A percentile compares a stretch with the other conserved stretches of the same genome.
phyloP scores from a whole-genome alignment of 176 grass and related monocot species.

The Paspalum notatum region DNA sequence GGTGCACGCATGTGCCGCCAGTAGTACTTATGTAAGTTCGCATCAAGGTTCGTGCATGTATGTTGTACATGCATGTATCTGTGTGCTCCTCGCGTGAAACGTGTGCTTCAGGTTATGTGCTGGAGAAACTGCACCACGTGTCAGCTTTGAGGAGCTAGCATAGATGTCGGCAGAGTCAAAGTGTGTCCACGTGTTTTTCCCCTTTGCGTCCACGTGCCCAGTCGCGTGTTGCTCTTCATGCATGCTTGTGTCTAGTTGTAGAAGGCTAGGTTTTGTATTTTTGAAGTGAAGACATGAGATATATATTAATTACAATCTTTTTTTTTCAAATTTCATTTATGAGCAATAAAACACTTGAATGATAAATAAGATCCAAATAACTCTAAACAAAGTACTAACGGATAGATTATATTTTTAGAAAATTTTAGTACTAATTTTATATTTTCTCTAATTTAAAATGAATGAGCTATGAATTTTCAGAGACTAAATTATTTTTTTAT shows the following conservation, averaged over 20 bases:
- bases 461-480: too few species aligned
- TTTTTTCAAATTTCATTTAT: too few species aligned
- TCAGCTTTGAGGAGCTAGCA: neutral
- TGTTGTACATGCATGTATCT: neutral
- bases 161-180: neutral
- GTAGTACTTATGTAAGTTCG: neutral
- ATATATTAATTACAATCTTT: too few species aligned
- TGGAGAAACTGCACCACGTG: neutral
- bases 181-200: neutral
- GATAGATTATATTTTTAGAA: too few species aligned
- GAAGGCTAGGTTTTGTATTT: neutral
- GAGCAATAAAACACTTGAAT: too few species aligned
- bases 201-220: neutral
- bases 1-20: neutral
- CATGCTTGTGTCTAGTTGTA: neutral
- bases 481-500: too few species aligned
- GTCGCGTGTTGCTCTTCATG: neutral
- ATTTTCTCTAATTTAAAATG: too few species aligned
- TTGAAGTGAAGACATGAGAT: too few species aligned
- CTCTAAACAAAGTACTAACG: too few species aligned
- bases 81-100: neutral
- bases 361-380: too few species aligned
- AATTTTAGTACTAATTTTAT: too few species aligned
- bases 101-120: neutral
- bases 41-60: constrained; percentile 19